A percentile compares a stretch with the other conserved stretches of the same genome.
These are phyloP conservation scores for Clarireedia homoeocarpa DNA, from an alignment of 2,329 filamentous ascomycete genomes.

Conservation along the genomic window DNA sequence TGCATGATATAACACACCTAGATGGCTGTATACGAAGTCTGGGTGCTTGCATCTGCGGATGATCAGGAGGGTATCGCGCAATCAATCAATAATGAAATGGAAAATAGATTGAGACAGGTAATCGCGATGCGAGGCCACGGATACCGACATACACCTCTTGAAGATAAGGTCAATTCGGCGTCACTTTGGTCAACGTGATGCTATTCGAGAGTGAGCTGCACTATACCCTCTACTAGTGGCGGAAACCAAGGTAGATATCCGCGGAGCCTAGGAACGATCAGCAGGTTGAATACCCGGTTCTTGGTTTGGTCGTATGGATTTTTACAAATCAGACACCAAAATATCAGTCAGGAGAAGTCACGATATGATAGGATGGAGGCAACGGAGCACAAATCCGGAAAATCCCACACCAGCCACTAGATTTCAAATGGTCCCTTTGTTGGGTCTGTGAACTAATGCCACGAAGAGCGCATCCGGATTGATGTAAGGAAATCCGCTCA, in stretches of 20 bases:
- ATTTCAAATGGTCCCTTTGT: too few species aligned
- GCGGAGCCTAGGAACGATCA: neutral
- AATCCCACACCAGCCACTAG: neutral
- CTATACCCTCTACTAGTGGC: neutral
- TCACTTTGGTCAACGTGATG: neutral
- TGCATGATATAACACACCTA: neutral
- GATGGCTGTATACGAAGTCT: neutral
- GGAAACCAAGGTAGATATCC: constrained; percentile 3
- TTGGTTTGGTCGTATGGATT: neutral
- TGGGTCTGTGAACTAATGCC: too few species aligned
- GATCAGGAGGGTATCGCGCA: neutral
- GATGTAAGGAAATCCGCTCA: neutral
- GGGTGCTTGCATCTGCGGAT: constrained; percentile 2
- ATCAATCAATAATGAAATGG: neutral
- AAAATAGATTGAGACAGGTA: neutral
- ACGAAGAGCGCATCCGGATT: too few species aligned
- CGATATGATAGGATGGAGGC: neutral
- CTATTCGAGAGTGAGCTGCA: neutral
- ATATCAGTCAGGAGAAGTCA: too few species aligned
- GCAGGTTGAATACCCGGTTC: neutral
- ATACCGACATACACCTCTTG: neutral
- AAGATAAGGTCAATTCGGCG: neutral
- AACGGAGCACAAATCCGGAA: neutral
- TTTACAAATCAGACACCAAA: too few species aligned
- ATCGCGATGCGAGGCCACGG: neutral